phyloP scores from a whole-genome alignment of 1,284 basidiomycete species.

The Apiotrichum porosum region DNA sequence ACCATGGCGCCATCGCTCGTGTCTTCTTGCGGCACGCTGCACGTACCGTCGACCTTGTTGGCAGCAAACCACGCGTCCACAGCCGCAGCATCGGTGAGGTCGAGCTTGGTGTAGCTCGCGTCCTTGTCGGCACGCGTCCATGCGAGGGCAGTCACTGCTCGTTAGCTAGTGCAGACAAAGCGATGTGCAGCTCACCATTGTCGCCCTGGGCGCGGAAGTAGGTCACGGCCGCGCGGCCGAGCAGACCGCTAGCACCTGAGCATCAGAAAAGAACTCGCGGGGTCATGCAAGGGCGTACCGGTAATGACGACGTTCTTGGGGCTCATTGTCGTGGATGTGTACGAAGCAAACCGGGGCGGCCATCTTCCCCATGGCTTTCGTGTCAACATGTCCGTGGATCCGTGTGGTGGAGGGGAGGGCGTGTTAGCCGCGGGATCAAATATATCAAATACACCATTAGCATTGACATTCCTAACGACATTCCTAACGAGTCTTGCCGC shows the following conservation, averaged over 20 bases:
- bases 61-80: constrained; percentile 45
- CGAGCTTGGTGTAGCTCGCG: constrained; percentile 46
- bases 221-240: constrained; percentile 49
- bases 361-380: too few species aligned
- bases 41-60: constrained; percentile 43
- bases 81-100: constrained; percentile 48
- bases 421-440: too few species aligned
- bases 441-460: too few species aligned
- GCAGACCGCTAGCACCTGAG: constrained; percentile 52
- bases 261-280: background rate
- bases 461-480: too few species aligned
- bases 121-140: constrained; percentile 42
- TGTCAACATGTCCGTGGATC: too few species aligned
- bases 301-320: constrained; percentile 27
- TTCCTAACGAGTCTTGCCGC: too few species aligned
- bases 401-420: too few species aligned
- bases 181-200: constrained; percentile 19
- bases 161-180: background rate
- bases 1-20: background rate
- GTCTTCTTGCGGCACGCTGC: too few species aligned
- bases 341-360: too few species aligned
- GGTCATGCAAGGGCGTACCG: constrained; percentile 8
- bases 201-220: constrained; percentile 33
- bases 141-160: constrained; percentile 46
- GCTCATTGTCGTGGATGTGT: too few species aligned